phyloP scores from a whole-genome alignment of 805 yeast genomes.

The Isabelozyma rhagii region DNA sequence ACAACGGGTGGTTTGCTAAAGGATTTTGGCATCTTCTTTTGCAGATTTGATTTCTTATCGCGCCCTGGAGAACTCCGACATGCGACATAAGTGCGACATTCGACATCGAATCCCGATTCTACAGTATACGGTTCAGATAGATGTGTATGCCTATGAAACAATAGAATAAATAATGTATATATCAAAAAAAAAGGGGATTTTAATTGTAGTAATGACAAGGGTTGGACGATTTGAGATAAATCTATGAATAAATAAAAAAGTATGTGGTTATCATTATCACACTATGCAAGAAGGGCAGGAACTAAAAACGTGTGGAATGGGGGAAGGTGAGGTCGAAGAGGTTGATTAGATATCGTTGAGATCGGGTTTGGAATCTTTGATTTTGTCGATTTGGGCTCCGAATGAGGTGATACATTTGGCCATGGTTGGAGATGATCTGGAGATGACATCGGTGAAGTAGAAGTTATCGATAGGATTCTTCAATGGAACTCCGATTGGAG shows the following conservation, averaged over 20 bases:
- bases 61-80: not conserved
- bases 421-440: constrained; percentile 87
- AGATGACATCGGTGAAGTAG: constrained; percentile 84
- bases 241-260: not conserved
- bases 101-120: too few species aligned
- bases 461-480: constrained; percentile 76
- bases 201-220: not conserved
- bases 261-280: not conserved
- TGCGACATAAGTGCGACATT: not conserved
- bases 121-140: not conserved
- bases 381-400: constrained; percentile 63
- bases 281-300: not conserved
- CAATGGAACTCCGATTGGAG: constrained; percentile 44
- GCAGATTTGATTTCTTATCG: not conserved
- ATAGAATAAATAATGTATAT: not conserved
- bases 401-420: constrained; percentile 77
- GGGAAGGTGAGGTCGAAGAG: not conserved
- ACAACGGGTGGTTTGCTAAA: too few species aligned
- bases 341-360: constrained; percentile 14
- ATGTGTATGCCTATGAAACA: not conserved
- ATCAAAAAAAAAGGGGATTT: not conserved
- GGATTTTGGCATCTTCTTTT: too few species aligned
- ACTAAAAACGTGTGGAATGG: not conserved
- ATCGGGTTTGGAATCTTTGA: constrained; percentile 45
- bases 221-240: not conserved